phyloP scores from a whole-genome alignment of 1,284 basidiomycete genomes.

The Farysia itapuensis region DNA sequence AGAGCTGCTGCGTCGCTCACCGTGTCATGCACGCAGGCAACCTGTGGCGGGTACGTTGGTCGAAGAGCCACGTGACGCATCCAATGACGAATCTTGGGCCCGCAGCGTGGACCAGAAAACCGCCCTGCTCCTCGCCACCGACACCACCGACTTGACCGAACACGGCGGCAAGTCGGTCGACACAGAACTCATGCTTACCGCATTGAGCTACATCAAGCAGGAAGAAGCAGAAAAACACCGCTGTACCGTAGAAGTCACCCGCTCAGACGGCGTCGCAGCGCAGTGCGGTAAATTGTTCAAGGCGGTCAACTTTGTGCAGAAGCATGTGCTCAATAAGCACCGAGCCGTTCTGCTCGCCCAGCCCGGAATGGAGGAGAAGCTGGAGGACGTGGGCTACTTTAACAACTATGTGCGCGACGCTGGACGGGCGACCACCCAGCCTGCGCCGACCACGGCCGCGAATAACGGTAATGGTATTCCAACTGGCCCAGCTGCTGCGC shows the following conservation, averaged over 20 bases:
- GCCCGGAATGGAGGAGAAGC: conserved; percentile 25
- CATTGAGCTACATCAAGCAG: conserved; percentile 36
- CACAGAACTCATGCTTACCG: conserved; percentile 28
- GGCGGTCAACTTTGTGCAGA: conserved; percentile 47
- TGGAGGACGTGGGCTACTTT: conserved; percentile 13
- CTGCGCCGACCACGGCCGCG: conserved; percentile 1
- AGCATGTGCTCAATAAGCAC: conserved; percentile 56
- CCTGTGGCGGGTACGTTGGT: conserved; percentile 14
- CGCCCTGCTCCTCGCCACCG: conserved; percentile 25
- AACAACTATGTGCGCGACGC: conserved; percentile 48
- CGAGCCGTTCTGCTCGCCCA: too few species aligned
- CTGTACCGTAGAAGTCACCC: conserved; percentile 38
- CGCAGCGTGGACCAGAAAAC: conserved; percentile 48
- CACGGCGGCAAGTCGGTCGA: conserved; percentile 36
- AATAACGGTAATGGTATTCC: conserved; percentile 2
- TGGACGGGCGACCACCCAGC: conserved; percentile 15
- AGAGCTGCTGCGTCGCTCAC: conserved; percentile 47
- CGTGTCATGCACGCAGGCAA: conserved; percentile 38
- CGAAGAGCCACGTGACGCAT: conserved; percentile 26
- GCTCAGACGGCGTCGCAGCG: conserved; percentile 2
- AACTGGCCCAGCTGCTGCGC: too few species aligned
- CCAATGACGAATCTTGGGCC: conserved; percentile 45
- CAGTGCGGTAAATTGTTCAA: conserved; percentile 55
- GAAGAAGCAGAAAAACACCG: conserved; percentile 51
- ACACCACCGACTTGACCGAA: conserved; percentile 27